Conservation (phyloP, 805 yeast species). For the Candida chilensis region DNA sequence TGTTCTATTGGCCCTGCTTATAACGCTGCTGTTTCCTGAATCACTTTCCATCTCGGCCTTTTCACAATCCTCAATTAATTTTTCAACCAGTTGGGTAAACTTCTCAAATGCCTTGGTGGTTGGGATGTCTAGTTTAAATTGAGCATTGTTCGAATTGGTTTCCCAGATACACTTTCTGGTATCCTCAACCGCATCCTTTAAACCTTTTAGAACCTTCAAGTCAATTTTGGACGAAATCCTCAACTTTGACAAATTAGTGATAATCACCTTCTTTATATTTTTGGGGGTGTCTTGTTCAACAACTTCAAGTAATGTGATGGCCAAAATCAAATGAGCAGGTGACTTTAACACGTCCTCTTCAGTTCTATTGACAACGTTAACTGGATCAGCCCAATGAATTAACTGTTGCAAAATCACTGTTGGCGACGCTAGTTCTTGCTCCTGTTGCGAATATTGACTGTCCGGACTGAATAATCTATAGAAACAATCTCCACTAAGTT, state of each 20-base stretch:
- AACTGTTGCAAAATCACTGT: conserved; percentile 58
- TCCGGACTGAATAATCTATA: conserved; percentile 38
- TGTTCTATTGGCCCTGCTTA: conserved; percentile 2
- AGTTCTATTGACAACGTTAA: conserved; percentile 41
- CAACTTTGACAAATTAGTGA: conserved; percentile 41
- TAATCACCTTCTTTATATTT: conserved; percentile 40
- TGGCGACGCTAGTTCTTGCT: conserved; percentile 26
- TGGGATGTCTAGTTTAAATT: conserved; percentile 19
- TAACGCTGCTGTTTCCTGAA: conserved; percentile 1
- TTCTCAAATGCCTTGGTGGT: conserved; percentile 20
- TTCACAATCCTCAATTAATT: conserved; percentile 13
- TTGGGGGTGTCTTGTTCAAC: conserved; percentile 43
- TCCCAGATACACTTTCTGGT: conserved; percentile 15
- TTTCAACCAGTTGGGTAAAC: conserved; percentile 16
- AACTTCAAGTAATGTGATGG: conserved; percentile 41
- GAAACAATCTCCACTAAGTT: conserved; percentile 59
- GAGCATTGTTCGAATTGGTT: conserved; percentile 8
- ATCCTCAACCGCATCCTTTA: conserved; percentile 21
- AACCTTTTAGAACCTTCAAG: conserved; percentile 17
- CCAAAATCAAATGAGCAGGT: conserved; percentile 47
- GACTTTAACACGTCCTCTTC: conserved; percentile 31
- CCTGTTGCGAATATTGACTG: conserved; percentile 9
- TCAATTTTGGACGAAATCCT: conserved; percentile 17
- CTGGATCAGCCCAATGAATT: conserved; percentile 81
- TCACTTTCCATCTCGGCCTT: conserved; percentile 8